Evolutionary conservation across 257 asterid genomes (phyloP), one percentile per base, ranked within the genome.

Genomic region (Haberlea rhodopensis): DNA sequence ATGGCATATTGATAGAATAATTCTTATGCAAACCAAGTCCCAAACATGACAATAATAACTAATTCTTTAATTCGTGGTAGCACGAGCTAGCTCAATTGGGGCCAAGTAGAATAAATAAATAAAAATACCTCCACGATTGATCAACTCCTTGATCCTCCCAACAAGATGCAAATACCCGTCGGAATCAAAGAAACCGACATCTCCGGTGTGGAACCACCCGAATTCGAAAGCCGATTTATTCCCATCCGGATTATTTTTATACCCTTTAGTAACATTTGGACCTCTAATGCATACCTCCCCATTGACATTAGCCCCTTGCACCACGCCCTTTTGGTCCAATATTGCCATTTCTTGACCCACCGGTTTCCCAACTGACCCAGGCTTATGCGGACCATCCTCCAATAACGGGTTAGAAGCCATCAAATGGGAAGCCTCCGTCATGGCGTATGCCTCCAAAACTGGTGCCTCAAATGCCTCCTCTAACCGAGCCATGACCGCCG

Each of bases 151-250:
- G 68, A 91, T 91, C 70, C 97, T 76, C 55, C 97, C 96, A 68
- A 91, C 97, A 20, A 91, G 96, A 83, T 88, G 95, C 81, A 91
- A 74, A 65, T 86, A 88, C 9, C 96, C 96, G 63, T 91, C 91
- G 0, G 87, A 73, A 69, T 88, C 97, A 2, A 88, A 67, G 75
- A 57, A 86, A 3, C 97, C 97, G 25, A 84, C 34, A 40, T 91
- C 97, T 43, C 97, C 97, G 0, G 97, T 88, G 43, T 86, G 97
- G 75, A 91, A 91, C 97, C 97, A 91, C 21, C 95, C 95, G 69
- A 79, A 91, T 48, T 58, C 71, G 72, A 84, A 91, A 62, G 86
- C 97, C 3, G 95, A 79, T 74, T 84, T 84, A 67, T 84, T 88
- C 1, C 96, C 97, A 64, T 86, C 97, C 0, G 83, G 82, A 70